These are phyloP conservation scores for Przewalskia tangutica DNA, from an alignment of 257 asterid species.

Conservation along the genomic window DNA sequence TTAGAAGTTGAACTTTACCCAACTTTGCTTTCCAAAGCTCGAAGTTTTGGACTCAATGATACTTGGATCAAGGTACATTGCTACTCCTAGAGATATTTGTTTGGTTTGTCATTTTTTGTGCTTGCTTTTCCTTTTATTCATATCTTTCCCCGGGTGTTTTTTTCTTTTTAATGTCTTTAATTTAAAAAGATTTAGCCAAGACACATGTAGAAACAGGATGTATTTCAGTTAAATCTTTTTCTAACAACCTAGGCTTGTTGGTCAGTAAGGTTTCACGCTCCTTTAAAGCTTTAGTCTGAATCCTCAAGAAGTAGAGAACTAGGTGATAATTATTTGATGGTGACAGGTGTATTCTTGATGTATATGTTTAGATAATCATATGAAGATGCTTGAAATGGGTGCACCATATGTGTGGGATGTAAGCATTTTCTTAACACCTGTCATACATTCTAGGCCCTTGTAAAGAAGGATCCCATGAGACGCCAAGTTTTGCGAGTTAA, in stretches of 20 bases:
- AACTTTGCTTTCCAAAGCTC: slow-evolving; percentile 95
- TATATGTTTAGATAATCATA: not conserved
- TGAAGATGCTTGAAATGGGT: not conserved
- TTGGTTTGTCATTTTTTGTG: not conserved
- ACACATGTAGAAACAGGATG: not conserved
- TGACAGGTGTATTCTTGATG: not conserved
- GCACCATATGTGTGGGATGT: not conserved
- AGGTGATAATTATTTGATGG: not conserved
- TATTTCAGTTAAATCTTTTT: not conserved
- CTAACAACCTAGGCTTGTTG: not conserved
- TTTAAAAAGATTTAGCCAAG: not conserved
- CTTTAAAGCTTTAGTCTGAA: not conserved
- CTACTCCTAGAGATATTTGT: slow-evolving; percentile 5
- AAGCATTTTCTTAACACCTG: not conserved
- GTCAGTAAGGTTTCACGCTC: not conserved
- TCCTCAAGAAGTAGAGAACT: not conserved
- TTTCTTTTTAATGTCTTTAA: not conserved
- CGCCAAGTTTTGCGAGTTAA: slow-evolving; percentile 88
- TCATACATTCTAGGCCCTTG: slow-evolving; percentile 47
- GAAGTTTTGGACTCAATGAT: slow-evolving; percentile 94
- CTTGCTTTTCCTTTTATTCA: not conserved
- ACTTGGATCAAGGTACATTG: slow-evolving; percentile 78
- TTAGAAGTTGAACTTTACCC: slow-evolving; percentile 96
- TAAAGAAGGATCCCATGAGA: slow-evolving; percentile 79
- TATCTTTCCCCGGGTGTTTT: not conserved